A percentile compares a stretch with the other conserved stretches of the same genome.
Evolutionary conservation across 345 rosid genomes (phyloP).

Genomic region (Citrus mangshanensis): DNA sequence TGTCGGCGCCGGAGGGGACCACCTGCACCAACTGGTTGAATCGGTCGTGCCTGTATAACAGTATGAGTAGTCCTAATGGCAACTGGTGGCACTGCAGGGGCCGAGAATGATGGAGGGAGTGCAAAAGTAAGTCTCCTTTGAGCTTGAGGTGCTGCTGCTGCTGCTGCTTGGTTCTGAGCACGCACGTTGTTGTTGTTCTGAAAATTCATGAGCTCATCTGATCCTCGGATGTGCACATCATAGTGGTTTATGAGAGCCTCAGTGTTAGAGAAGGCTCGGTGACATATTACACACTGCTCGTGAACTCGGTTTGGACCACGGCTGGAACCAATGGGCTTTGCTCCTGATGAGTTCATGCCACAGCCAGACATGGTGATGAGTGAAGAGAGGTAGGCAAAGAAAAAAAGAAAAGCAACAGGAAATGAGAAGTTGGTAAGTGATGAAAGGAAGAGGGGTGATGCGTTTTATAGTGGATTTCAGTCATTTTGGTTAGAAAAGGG

Average conservation of each 20-base stretch:
- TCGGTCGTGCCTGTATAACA: background rate
- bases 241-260: conserved; percentile 2
- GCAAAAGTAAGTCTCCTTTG: background rate
- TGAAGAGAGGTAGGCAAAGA: background rate
- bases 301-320: background rate
- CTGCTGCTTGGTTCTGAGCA: too few relatives aligned
- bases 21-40: too few relatives aligned
- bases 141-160: background rate
- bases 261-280: background rate
- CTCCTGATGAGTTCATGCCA: background rate
- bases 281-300: background rate
- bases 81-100: too few relatives aligned
- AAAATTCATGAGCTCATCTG: background rate
- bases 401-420: background rate
- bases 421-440: background rate
- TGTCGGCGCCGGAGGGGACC: background rate
- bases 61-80: background rate
- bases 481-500: background rate
- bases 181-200: too few relatives aligned
- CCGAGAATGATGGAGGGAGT: too few relatives aligned
- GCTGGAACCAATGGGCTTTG: background rate
- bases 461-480: background rate
- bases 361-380: conserved; percentile 1
- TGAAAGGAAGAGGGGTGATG: background rate
- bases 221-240: background rate